Conservation (phyloP, 106 monocot species). For the Allium sativum region DNA sequence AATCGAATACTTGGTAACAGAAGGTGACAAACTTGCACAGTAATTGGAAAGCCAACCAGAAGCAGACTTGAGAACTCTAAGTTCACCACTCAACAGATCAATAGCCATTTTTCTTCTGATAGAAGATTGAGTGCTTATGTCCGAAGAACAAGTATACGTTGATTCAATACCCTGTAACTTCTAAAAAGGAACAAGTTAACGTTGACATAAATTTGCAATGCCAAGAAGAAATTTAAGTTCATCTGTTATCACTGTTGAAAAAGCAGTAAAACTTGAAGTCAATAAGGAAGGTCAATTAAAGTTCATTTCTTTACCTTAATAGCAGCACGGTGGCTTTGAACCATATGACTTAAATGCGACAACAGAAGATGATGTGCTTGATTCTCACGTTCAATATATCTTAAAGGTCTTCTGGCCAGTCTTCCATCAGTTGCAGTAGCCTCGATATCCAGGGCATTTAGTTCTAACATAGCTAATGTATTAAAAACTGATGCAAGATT, state of each 20-base stretch:
- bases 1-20: background rate
- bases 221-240: too few species aligned
- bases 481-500: too few species aligned
- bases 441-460: conserved; percentile 52
- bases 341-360: conserved; percentile 25
- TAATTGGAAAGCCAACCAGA: conserved; percentile 40
- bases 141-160: background rate
- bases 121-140: background rate
- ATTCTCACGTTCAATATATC: conserved; percentile 35
- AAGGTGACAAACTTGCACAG: conserved; percentile 11
- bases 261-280: too few species aligned
- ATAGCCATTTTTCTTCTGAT: conserved; percentile 48
- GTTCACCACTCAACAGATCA: conserved; percentile 53
- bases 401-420: conserved; percentile 58
- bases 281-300: too few species aligned
- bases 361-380: conserved; percentile 50
- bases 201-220: too few species aligned
- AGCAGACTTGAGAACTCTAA: conserved; percentile 39
- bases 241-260: too few species aligned
- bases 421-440: conserved; percentile 67
- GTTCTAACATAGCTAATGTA: conserved; percentile 20
- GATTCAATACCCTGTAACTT: conserved; percentile 25
- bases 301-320: conserved; percentile 36
- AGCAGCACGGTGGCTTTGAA: conserved; percentile 33
- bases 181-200: background rate